A percentile compares a stretch with the other conserved stretches of the same genome.
Evolutionary conservation across 345 rosid species (phyloP).

Genomic region (Arabis hirsuta): DNA sequence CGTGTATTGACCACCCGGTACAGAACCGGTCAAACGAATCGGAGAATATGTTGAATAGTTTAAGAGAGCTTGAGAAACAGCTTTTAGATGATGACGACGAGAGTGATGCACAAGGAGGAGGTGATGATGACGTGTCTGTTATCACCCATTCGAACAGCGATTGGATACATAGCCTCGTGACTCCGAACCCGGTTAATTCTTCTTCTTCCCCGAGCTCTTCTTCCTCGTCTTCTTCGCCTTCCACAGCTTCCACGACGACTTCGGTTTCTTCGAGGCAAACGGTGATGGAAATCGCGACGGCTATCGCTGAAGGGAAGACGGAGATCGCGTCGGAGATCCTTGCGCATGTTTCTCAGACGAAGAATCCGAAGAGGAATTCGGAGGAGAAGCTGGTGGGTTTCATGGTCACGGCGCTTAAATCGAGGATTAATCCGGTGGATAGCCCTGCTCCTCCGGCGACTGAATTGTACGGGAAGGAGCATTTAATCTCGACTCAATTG

Average conservation of each 20-base stretch:
- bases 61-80: constrained; percentile 83
- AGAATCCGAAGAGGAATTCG: constrained; percentile 60
- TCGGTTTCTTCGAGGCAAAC: constrained; percentile 60
- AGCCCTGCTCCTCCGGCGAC: constrained; percentile 53
- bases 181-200: constrained; percentile 48
- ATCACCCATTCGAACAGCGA: constrained; percentile 75
- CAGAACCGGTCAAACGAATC: constrained; percentile 51
- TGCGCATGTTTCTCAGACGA: constrained; percentile 54
- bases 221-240: constrained; percentile 68
- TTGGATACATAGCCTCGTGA: constrained; percentile 74
- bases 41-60: constrained; percentile 71
- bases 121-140: constrained; percentile 71
- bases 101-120: constrained; percentile 55
- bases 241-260: constrained; percentile 60
- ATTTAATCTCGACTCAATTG: constrained; percentile 55
- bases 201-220: constrained; percentile 73
- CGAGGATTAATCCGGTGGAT: constrained; percentile 57
- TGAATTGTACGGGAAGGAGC: constrained; percentile 69
- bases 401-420: constrained; percentile 64
- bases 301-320: constrained; percentile 70
- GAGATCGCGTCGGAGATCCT: constrained; percentile 70
- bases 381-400: constrained; percentile 76
- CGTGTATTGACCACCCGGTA: constrained; percentile 49
- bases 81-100: constrained; percentile 69
- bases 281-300: constrained; percentile 71